Base-by-base conservation (phyloP, 176 grass and related monocot species). In the Neostapfia colusana region DNA sequence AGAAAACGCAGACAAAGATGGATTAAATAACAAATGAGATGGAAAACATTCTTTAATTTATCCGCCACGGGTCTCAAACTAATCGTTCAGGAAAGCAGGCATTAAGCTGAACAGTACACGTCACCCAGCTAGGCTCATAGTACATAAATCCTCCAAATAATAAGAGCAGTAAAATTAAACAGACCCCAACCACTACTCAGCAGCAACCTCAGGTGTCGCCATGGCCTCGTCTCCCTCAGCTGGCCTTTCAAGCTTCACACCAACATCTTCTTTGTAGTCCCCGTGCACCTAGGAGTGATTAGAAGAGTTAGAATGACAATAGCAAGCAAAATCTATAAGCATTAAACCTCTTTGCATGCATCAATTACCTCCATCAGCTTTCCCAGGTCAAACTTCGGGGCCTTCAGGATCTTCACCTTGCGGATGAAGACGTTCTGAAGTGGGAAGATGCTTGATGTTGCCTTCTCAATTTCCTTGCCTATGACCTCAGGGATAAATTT, bases 401-500 rank as follows among this genome's bases (percentile, higher is more conserved):
- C 79, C 82, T 98, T 94, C 31, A 98, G 67, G 23, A 98, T 98
- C 89, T 98, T 98, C 23, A 94, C 95, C 65, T 98, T 98, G 45
- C 91, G 91, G 78, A 98, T 88, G 40, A 88, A 98, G 2, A 98
- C 95, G 46, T 98, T 98, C 60, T 94, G 95, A 1, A 98, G 66
- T 0, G 95, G 95, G 61, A 88, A 98, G 45, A 94, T 98, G 69
- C 95, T 86, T 1, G 89, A 77, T 17, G 95, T 98, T 0, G 91
- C 57, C 80, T 98, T 98, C 82, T 98, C 95, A 21, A 98, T 94
- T 76, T 98, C 95, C 65, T 98, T 98, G 0, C 95, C 95, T 7
- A 98, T 98, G 0, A 89, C 83, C 21, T 98, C 95, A 20, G 95
- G 95, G 16, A 98, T 98, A 59, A 98, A 98, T 70, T 98, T 98